phyloP scores from a whole-genome alignment of 192 early-diverging fungal genomes.

The Pilaira anomala region DNA sequence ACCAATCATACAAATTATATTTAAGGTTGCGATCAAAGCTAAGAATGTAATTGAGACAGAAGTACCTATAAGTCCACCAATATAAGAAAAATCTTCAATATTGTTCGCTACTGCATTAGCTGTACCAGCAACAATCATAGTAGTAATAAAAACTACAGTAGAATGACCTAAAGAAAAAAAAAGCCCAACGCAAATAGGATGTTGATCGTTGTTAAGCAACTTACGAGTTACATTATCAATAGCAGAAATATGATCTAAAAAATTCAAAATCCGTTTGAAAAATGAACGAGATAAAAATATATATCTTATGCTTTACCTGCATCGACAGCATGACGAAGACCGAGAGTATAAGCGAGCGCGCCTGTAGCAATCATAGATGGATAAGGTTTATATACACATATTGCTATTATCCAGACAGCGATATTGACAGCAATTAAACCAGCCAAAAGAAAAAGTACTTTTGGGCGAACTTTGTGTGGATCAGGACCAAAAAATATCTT shows the following conservation, averaged over 20 bases:
- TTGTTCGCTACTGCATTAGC: conserved; percentile 43
- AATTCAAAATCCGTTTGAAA: not conserved
- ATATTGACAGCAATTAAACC: conserved; percentile 39
- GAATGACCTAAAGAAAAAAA: conserved; percentile 73
- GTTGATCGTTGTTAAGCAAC: conserved; percentile 41
- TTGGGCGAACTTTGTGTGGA: conserved; percentile 31
- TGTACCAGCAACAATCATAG: conserved; percentile 44
- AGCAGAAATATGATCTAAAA: conserved; percentile 63
- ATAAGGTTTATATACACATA: conserved; percentile 31
- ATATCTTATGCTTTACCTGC: conserved; percentile 31
- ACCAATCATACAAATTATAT: conserved; percentile 42
- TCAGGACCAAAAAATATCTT: conserved; percentile 34
- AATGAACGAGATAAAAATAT: not conserved
- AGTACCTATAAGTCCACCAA: conserved; percentile 58
- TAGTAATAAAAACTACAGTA: conserved; percentile 57
- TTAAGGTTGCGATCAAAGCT: conserved; percentile 54
- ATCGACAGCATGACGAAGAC: conserved; percentile 58
- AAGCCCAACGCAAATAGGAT: conserved; percentile 59
- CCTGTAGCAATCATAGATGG: conserved; percentile 45
- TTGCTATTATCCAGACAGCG: conserved; percentile 41
- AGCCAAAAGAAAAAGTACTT: conserved; percentile 33
- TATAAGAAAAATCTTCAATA: conserved; percentile 41
- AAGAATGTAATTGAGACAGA: conserved; percentile 58
- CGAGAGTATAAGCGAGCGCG: conserved; percentile 47
- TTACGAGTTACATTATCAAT: conserved; percentile 73